Evolutionary conservation across 495 filamentous ascomycete genomes (phyloP).

Genomic region (Aspergillus haitiensis): DNA sequence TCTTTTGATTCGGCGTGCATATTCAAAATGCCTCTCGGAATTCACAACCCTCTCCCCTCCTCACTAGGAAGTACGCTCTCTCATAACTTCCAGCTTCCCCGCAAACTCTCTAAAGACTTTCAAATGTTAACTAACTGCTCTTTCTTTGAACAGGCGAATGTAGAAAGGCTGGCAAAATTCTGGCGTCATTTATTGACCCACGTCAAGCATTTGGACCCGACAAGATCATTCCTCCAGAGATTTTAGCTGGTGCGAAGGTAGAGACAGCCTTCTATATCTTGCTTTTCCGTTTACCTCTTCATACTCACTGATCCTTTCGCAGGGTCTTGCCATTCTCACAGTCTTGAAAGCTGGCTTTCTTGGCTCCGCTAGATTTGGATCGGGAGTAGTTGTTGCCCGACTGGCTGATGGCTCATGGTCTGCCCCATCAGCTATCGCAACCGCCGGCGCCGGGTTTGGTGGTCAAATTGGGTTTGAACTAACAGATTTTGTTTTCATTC

Average conservation of each 20-base stretch:
- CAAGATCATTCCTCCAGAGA: constrained; percentile 91
- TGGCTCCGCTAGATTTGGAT: constrained; percentile 88
- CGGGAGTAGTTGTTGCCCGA: constrained; percentile 89
- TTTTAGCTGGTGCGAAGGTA: constrained; percentile 91
- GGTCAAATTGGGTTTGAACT: constrained; percentile 97
- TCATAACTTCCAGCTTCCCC: constrained; percentile 34
- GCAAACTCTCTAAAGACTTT: constrained; percentile 30
- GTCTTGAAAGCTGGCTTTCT: constrained; percentile 96
- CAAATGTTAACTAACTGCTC: constrained; percentile 31
- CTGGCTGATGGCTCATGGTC: constrained; percentile 92
- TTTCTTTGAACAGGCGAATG: constrained; percentile 65
- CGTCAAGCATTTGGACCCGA: constrained; percentile 93
- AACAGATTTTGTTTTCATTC: constrained; percentile 98
- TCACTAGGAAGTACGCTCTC: constrained; percentile 59
- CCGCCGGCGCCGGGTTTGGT: constrained; percentile 88
- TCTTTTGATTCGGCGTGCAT: constrained; percentile 18
- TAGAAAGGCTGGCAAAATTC: constrained; percentile 88
- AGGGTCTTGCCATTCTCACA: constrained; percentile 94
- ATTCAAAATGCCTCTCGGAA: constrained; percentile 57
- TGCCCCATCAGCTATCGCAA: constrained; percentile 88
- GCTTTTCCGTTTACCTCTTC: not conserved
- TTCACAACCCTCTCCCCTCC: constrained; percentile 68
- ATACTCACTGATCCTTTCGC: constrained; percentile 18
- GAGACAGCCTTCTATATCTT: constrained; percentile 19
- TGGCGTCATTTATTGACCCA: constrained; percentile 93